These are phyloP conservation scores for Hamigera avellanea DNA, from an alignment of 495 filamentous ascomycete genomes.

Conservation along the genomic window DNA sequence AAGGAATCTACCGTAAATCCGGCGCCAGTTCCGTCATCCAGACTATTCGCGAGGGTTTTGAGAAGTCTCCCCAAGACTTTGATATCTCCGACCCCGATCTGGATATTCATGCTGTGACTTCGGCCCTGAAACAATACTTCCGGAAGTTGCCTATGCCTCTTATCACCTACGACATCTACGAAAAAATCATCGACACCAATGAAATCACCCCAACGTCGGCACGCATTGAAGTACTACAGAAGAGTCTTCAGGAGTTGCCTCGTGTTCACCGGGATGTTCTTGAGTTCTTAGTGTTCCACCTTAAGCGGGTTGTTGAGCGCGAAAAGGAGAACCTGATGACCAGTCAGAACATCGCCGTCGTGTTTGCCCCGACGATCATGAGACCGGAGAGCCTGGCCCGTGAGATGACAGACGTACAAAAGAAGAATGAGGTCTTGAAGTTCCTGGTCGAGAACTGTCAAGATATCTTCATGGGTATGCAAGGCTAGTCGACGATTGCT, in stretches of 20 bases:
- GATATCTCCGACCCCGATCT: constrained; percentile 90
- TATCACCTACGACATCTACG: constrained; percentile 88
- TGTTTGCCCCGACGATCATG: constrained; percentile 98
- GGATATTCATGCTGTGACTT: constrained; percentile 94
- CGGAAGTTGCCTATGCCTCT: constrained; percentile 84
- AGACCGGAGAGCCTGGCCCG: constrained; percentile 74
- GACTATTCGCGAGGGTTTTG: constrained; percentile 78
- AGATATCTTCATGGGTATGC: constrained; percentile 54
- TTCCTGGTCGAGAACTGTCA: constrained; percentile 81
- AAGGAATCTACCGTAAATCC: constrained; percentile 97
- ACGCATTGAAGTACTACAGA: constrained; percentile 55
- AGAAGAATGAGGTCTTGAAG: constrained; percentile 82
- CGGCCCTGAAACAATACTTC: constrained; percentile 95
- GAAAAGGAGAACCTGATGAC: constrained; percentile 88
- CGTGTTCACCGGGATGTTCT: constrained; percentile 75
- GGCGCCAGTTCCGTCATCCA: constrained; percentile 83
- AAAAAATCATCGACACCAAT: constrained; percentile 67
- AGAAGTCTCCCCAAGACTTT: constrained; percentile 55
- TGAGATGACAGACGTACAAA: constrained; percentile 92
- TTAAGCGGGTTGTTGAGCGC: constrained; percentile 74
- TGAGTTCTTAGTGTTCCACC: constrained; percentile 89
- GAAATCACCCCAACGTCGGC: constrained; percentile 23
- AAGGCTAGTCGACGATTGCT: constrained; percentile 15
- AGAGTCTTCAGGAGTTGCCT: constrained; percentile 65
- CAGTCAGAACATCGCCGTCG: constrained; percentile 86